Evolutionary conservation across 164 flowering plant genomes (phyloP).

Genomic region (Vitis amurensis): DNA sequence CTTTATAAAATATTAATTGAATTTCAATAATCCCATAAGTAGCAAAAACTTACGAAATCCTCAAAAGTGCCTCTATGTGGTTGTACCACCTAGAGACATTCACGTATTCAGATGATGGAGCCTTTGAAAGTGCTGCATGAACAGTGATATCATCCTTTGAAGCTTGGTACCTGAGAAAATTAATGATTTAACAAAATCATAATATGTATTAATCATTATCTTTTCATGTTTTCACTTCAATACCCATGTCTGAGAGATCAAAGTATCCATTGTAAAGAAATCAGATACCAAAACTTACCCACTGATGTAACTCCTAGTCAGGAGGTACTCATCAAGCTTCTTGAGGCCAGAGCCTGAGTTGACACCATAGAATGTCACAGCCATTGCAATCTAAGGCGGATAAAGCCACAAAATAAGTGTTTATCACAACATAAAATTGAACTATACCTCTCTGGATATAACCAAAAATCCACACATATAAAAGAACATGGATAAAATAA

Average conservation of each 20-base stretch:
- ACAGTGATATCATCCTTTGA: conserved; percentile 90
- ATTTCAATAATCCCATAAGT: not conserved
- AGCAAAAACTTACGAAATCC: conserved; percentile 67
- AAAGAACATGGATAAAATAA: no score
- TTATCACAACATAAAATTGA: no score
- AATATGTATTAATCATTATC: not conserved
- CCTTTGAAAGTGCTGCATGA: conserved; percentile 50
- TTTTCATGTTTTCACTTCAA: not conserved
- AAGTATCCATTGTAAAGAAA: not conserved
- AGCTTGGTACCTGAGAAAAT: conserved; percentile 64
- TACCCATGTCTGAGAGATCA: no score
- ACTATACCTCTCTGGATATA: no score
- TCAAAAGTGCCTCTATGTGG: conserved; percentile 80
- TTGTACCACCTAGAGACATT: conserved; percentile 82
- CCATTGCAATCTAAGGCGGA: conserved; percentile 41
- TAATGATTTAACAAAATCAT: not conserved
- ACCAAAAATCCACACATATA: no score
- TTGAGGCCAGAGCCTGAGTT: conserved; percentile 55
- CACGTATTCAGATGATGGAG: conserved; percentile 60
- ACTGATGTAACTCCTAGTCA: conserved; percentile 69
- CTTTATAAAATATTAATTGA: no score
- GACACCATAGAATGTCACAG: conserved; percentile 50
- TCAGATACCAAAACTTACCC: conserved; percentile 41
- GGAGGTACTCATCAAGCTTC: conserved; percentile 75
- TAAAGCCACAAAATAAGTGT: no score